Percentiles rank a stretch among this genome's conserved stretches.
Conservation (phyloP, 352 stramenopile genomes). For the Pythium aphanidermatum region DNA sequence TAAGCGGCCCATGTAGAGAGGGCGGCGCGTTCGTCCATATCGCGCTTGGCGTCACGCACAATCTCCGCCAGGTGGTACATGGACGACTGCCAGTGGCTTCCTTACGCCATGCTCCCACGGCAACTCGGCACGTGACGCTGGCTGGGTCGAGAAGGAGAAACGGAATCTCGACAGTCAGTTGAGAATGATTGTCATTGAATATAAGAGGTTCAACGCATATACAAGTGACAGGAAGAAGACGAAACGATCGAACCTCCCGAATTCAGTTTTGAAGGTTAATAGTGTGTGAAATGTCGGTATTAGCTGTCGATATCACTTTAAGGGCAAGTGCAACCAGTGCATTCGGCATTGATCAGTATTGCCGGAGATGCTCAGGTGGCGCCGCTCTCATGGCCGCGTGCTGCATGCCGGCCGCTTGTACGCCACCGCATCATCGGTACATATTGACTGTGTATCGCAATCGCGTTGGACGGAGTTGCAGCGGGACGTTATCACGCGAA, state of each 20-base stretch:
- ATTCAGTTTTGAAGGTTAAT: neutral
- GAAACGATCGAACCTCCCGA: neutral
- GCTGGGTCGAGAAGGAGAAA: neutral
- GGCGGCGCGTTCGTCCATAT: conserved; percentile 60
- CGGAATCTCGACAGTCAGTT: too few species aligned
- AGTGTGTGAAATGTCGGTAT: conserved; percentile 7
- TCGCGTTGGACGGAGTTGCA: neutral
- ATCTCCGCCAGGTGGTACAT: conserved; percentile 86
- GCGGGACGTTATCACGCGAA: neutral
- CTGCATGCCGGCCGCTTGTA: neutral
- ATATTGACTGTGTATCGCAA: neutral
- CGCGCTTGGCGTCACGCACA: conserved; percentile 67
- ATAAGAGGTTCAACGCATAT: too few species aligned
- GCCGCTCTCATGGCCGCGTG: too few species aligned
- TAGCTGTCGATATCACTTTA: conserved; percentile 14
- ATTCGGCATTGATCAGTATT: too few species aligned
- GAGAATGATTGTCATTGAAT: too few species aligned
- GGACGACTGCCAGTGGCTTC: neutral
- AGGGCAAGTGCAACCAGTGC: neutral
- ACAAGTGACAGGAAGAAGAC: too few species aligned
- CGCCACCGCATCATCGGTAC: neutral
- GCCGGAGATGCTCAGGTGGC: too few species aligned
- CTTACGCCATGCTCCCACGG: too few species aligned
- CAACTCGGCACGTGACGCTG: too few species aligned
- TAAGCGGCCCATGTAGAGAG: conserved; percentile 44